These are phyloP conservation scores for Boletellus sp. DNA, from an alignment of 1,284 basidiomycete genomes.

Conservation along the genomic window DNA sequence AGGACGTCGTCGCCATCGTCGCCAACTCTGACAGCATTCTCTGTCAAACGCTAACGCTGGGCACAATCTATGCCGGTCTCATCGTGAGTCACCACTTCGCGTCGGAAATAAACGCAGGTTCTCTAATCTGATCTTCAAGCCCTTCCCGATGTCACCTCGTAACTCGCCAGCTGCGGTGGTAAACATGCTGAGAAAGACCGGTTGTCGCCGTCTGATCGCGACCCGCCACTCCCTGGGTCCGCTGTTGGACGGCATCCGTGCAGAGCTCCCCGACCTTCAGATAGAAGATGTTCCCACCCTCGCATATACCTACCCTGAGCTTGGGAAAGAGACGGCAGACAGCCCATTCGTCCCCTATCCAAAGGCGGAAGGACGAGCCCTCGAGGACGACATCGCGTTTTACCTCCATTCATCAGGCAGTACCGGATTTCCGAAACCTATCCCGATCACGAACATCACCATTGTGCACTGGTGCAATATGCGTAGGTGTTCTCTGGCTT, in stretches of 20 bases:
- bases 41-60: constrained; percentile 31
- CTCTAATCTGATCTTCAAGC: constrained; percentile 9
- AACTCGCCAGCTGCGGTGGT: constrained; percentile 35
- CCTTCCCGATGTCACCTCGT: constrained; percentile 36
- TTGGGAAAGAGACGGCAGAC: constrained; percentile 22
- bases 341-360: constrained; percentile 28
- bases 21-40: constrained; percentile 31
- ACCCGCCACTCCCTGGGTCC: constrained; percentile 25
- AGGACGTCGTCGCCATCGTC: constrained; percentile 27
- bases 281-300: constrained; percentile 34
- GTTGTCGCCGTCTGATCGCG: constrained; percentile 31
- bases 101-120: not conserved
- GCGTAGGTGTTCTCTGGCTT: constrained; percentile 10
- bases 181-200: constrained; percentile 32
- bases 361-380: constrained; percentile 5
- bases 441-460: constrained; percentile 17
- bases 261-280: constrained; percentile 21
- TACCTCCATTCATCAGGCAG: constrained; percentile 30
- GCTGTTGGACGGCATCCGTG: constrained; percentile 26
- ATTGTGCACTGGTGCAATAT: constrained; percentile 15
- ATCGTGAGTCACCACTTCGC: constrained; percentile 24
- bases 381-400: constrained; percentile 3
- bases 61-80: constrained; percentile 30
- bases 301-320: constrained; percentile 29
- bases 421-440: constrained; percentile 30